These are phyloP conservation scores for Gossypium raimondii DNA, from an alignment of 345 rosid species.

Conservation along the genomic window DNA sequence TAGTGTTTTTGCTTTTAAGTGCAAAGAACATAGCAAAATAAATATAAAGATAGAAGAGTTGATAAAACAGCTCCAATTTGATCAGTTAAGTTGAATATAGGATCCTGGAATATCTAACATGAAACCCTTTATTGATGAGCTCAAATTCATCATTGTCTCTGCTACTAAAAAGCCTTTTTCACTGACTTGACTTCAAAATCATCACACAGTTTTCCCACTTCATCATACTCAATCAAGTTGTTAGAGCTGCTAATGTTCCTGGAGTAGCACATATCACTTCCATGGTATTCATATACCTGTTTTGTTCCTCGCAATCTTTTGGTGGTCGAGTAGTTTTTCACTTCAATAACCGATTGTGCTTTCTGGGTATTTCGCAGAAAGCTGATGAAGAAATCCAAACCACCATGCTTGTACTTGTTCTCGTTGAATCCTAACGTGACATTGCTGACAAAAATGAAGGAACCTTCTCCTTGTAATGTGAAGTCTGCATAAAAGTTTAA, in stretches of 20 bases:
- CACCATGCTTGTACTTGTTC: conserved; percentile 22
- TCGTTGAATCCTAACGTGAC: conserved; percentile 42
- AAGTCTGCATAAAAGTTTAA: neutral
- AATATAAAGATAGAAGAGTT: neutral
- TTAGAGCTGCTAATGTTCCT: conserved; percentile 75
- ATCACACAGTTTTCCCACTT: conserved; percentile 30
- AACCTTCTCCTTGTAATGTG: neutral
- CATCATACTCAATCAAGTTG: conserved; percentile 52
- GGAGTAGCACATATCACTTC: conserved; percentile 53
- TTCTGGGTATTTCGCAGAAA: conserved; percentile 44
- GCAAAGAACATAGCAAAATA: neutral
- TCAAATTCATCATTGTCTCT: neutral
- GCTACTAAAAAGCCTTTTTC: neutral
- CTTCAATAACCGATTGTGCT: conserved; percentile 44
- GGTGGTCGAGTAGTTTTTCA: conserved; percentile 45
- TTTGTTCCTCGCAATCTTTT: conserved; percentile 48
- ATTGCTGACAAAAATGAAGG: conserved; percentile 16
- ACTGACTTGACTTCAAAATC: neutral
- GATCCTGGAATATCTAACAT: neutral
- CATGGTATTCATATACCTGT: conserved; percentile 50
- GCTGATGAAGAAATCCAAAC: conserved; percentile 8
- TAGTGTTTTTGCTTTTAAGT: neutral
- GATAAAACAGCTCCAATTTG: neutral
- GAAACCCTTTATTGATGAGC: neutral
- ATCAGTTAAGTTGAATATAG: neutral